Evolutionary conservation across 2,329 filamentous ascomycete species (phyloP).

Genomic region (Gaeumannomyces sp.): DNA sequence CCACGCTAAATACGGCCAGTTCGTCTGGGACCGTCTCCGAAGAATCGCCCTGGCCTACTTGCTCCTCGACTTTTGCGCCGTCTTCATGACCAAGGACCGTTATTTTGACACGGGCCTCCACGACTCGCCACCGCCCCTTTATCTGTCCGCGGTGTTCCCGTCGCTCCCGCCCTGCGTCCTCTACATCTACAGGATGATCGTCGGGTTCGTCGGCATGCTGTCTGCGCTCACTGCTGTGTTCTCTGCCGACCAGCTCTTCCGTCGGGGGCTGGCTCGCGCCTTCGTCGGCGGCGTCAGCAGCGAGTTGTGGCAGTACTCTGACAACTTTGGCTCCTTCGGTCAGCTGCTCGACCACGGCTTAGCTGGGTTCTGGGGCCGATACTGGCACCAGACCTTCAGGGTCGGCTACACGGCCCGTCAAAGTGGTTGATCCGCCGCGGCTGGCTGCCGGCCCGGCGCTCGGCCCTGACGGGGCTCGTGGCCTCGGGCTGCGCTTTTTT

Average conservation of each 20-base stretch:
- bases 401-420: slow-evolving; percentile 60
- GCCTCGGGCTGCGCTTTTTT: slow-evolving; percentile 48
- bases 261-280: slow-evolving; percentile 48
- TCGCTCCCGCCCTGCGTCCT: slow-evolving; percentile 35
- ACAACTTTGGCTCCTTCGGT: slow-evolving; percentile 48
- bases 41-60: slow-evolving; percentile 55
- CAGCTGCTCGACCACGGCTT: slow-evolving; percentile 63
- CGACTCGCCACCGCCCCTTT: slow-evolving; percentile 36
- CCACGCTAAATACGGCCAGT: slow-evolving; percentile 33
- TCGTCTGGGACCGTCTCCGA: slow-evolving; percentile 39
- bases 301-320: slow-evolving; percentile 47
- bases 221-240: slow-evolving; percentile 56
- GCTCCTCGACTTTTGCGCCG: slow-evolving; percentile 62
- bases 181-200: slow-evolving; percentile 47
- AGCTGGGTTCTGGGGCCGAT: slow-evolving; percentile 74
- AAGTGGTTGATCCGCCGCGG: slow-evolving; percentile 37
- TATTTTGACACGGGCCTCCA: slow-evolving; percentile 59
- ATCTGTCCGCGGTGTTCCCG: slow-evolving; percentile 8
- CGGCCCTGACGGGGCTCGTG: slow-evolving; percentile 21
- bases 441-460: slow-evolving; percentile 30
- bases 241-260: slow-evolving; percentile 30
- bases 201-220: slow-evolving; percentile 52
- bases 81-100: slow-evolving; percentile 65
- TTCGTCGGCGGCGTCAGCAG: slow-evolving; percentile 41
- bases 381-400: slow-evolving; percentile 91